Base-by-base conservation (phyloP, 192 early-diverging fungal genomes). In the Gaertneriomyces sp. region DNA sequence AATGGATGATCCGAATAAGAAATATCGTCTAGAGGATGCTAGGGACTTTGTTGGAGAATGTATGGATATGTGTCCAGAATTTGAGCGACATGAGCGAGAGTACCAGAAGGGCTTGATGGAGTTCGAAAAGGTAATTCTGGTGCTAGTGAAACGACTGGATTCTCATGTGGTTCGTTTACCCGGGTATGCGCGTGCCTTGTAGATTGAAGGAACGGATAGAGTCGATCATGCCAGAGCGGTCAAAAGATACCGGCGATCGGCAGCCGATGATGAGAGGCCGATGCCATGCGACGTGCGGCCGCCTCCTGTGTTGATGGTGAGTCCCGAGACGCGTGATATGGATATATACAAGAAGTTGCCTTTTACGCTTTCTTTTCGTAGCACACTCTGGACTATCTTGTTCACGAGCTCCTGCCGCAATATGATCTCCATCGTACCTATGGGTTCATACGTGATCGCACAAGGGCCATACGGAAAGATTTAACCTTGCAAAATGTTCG, bases 221-320 rank as follows among this genome's bases (percentile, higher is more conserved):
- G 83, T 88, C 0, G 90, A 96, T 64, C 86, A 87, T 33, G 45
- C 60, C 0, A 73, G 74, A 44, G 82, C 89, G 0, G 94, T 97
- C 7, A 97, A 93, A 73, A 75, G 85, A n/a, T 97, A 87, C 62
- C 81, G 86, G 12, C 76, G 94, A 54, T 89, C 93, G 1, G 88
- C 91, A 5, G 92, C 94, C 5, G 94, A 93, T 39, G 87, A 83
- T 62, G 89, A 90, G 17, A 88, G 91, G 56, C 85, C 91, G 4
- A 71, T 97, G 38, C 94, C 93, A 0, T 89, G 87, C 58, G 94
- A 97, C 73, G 87, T 97, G 43, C 88, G 93, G 11, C 90, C 94
- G 54, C 86, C 92, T 0, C 61, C 72, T 6, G 84, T 90, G 11
- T 73, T 96, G 40, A 58, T 83, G 38, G 87, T 90, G 70, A 62